phyloP scores from a whole-genome alignment of 2,329 filamentous ascomycete species.

The Juglanconis oblonga region DNA sequence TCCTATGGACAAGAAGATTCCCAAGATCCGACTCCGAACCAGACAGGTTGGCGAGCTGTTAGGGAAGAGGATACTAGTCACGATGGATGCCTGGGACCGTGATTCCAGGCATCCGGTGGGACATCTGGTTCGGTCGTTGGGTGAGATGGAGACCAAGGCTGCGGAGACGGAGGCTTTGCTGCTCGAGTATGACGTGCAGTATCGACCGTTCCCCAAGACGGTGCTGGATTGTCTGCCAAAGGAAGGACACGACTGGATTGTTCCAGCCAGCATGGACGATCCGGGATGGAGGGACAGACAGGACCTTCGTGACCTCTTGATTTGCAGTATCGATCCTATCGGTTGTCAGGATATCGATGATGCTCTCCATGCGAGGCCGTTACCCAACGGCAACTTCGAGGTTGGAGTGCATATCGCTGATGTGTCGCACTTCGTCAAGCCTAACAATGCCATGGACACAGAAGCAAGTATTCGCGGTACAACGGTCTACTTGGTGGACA shows the following conservation, averaged over 20 bases:
- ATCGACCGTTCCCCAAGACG: constrained; percentile 92
- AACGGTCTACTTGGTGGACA: constrained; percentile 96
- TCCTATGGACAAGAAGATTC: constrained; percentile 97
- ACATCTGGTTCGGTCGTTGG: constrained; percentile 89
- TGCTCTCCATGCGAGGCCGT: constrained; percentile 78
- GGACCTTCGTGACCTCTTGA: constrained; percentile 80
- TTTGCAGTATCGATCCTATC: constrained; percentile 96
- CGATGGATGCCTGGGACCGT: constrained; percentile 92
- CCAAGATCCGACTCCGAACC: constrained; percentile 91
- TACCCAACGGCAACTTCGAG: constrained; percentile 92
- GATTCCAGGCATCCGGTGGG: constrained; percentile 90
- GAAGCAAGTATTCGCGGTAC: constrained; percentile 93
- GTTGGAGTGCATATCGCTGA: constrained; percentile 98
- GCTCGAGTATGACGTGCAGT: constrained; percentile 95
- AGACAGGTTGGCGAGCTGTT: constrained; percentile 84
- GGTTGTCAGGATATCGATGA: constrained; percentile 99
- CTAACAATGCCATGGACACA: constrained; percentile 93
- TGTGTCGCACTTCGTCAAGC: constrained; percentile 98
- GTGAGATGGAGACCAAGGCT: constrained; percentile 93
- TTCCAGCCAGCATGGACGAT: constrained; percentile 75
- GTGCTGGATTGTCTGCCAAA: constrained; percentile 89
- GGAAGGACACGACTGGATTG: constrained; percentile 92
- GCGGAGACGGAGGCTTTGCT: constrained; percentile 94
- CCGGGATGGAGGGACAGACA: constrained; percentile 82
- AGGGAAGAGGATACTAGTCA: constrained; percentile 87